Conservation (phyloP, 225 moss, liverwort and hornwort species). For the Rhytidiadelphus loreus region DNA sequence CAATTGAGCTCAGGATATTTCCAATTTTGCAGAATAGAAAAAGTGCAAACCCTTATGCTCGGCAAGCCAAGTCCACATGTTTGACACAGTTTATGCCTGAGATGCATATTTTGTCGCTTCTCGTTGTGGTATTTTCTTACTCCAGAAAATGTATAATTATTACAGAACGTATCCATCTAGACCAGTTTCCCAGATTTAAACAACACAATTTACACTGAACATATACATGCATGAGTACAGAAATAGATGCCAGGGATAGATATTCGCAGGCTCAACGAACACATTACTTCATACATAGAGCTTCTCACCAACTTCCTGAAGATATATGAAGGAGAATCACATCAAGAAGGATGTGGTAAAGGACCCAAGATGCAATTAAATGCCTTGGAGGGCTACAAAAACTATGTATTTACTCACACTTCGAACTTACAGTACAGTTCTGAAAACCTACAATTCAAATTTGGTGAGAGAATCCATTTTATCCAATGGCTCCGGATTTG, state of each 20-base stretch:
- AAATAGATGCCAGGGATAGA: not conserved
- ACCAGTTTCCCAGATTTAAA: not conserved
- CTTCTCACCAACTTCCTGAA: constrained; percentile 5
- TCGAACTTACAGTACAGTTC: constrained; percentile 26
- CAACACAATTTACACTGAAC: not conserved
- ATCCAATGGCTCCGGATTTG: constrained; percentile 25
- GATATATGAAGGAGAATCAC: not conserved
- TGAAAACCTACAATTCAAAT: constrained; percentile 66
- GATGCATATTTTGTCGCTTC: not conserved
- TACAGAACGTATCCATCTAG: not conserved
- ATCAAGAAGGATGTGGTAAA: constrained; percentile 8
- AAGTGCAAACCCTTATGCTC: not conserved
- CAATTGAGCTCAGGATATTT: not conserved
- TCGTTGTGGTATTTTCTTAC: not conserved
- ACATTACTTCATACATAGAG: constrained; percentile 1
- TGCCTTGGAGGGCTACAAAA: not conserved
- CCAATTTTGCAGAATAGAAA: not conserved
- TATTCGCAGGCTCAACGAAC: not conserved
- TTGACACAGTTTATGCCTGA: not conserved
- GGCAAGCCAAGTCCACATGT: not conserved
- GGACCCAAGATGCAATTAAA: constrained; percentile 10
- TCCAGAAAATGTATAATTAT: not conserved
- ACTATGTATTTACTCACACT: constrained; percentile 16
- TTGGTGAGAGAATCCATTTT: constrained; percentile 45
- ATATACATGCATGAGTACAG: not conserved